phyloP scores from a whole-genome alignment of 768 basidiomycete genomes.

The Tricholoma saponaceum region DNA sequence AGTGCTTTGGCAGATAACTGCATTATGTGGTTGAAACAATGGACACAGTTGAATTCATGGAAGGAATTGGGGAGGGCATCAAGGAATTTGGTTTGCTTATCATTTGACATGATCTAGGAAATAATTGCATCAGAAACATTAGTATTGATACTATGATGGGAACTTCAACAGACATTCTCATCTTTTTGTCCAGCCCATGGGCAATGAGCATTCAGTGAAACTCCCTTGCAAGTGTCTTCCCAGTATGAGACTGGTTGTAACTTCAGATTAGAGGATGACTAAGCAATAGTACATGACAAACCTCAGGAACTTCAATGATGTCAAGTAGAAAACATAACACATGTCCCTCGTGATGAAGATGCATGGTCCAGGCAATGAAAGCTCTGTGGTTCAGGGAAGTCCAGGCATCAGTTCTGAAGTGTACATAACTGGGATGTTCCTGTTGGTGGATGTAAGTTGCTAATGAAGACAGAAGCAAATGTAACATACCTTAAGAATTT shows the following conservation, averaged over 20 bases:
- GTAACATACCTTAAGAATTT: background rate
- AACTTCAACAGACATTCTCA: background rate
- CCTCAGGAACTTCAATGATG: background rate
- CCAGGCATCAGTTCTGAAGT: background rate
- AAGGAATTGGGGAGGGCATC: background rate
- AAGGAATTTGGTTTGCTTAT: background rate
- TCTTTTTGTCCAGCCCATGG: background rate
- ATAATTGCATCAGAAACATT: background rate
- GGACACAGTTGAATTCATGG: background rate
- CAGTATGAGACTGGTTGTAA: background rate
- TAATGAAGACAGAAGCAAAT: background rate
- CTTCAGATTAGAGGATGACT: background rate
- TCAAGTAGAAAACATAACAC: background rate
- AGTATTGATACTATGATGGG: too few relatives aligned
- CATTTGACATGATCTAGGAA: background rate
- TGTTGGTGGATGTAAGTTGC: background rate
- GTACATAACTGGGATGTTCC: background rate
- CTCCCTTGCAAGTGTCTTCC: background rate
- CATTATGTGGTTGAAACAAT: background rate
- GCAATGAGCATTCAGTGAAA: background rate
- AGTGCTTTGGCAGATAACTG: background rate
- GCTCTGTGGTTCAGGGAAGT: background rate
- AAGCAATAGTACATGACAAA: background rate
- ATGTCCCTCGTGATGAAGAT: background rate
- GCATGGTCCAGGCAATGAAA: background rate